Evolutionary conservation across 495 filamentous ascomycete genomes (phyloP).

Genomic region (Penicillium bovifimosum): DNA sequence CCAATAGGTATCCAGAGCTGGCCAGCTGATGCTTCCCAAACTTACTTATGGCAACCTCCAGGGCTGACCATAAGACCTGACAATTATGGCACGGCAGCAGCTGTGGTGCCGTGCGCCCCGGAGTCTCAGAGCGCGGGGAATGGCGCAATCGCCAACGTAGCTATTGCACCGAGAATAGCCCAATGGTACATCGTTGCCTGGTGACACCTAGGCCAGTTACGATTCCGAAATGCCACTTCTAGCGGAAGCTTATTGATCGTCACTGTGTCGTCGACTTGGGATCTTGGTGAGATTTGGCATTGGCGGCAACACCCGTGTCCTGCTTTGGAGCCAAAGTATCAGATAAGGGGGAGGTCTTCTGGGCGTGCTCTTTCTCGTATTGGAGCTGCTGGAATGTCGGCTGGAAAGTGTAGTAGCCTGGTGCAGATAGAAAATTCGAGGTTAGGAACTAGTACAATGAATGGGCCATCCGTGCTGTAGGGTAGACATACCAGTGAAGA

Average conservation of each 20-base stretch:
- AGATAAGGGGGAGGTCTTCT: not conserved
- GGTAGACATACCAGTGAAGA: slow-evolving; percentile 31
- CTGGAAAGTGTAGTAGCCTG: slow-evolving; percentile 31
- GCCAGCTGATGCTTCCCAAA: not conserved
- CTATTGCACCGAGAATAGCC: not conserved
- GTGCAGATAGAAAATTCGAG: slow-evolving; percentile 8
- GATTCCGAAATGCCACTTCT: not conserved
- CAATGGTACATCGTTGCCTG: not conserved
- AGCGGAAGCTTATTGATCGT: not conserved
- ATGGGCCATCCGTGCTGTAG: not conserved
- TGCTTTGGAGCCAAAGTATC: not conserved
- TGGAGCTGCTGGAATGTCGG: slow-evolving; percentile 24
- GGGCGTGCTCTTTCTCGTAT: slow-evolving; percentile 9
- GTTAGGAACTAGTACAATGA: slow-evolving; percentile 5
- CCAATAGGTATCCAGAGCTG: not conserved
- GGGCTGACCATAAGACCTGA: not conserved
- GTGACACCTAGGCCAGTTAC: not conserved
- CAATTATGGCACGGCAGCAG: not conserved
- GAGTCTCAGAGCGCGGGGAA: not conserved
- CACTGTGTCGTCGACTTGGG: not conserved
- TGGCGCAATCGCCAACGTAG: not conserved
- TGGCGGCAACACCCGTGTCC: not conserved
- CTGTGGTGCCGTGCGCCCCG: not conserved
- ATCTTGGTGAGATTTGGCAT: not conserved
- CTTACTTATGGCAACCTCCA: not conserved